These are phyloP conservation scores for Dendrobium chrysotoxum DNA, from an alignment of 106 monocot species.

Conservation along the genomic window DNA sequence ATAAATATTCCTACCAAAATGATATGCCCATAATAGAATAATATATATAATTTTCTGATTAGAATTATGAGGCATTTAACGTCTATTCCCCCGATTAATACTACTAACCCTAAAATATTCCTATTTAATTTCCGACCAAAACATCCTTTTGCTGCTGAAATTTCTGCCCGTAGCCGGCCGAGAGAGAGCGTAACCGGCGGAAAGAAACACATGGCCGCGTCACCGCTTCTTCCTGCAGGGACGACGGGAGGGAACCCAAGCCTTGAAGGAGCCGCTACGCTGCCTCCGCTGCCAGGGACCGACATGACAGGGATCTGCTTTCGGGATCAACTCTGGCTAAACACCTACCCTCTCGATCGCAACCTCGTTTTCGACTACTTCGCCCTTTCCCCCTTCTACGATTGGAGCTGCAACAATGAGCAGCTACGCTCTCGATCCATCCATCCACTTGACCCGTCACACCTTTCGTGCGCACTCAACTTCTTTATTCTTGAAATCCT, in stretches of 20 bases:
- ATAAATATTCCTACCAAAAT: too few relatives aligned
- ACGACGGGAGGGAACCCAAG: conserved; percentile 22
- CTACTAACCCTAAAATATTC: too few relatives aligned
- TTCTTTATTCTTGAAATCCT: background rate
- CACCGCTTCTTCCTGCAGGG: conserved; percentile 42
- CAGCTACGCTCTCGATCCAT: conserved; percentile 79
- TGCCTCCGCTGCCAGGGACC: conserved; percentile 80
- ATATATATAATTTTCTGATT: too few relatives aligned
- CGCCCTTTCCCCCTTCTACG: conserved; percentile 95
- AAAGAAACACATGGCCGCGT: conserved; percentile 42
- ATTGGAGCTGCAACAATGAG: conserved; percentile 94
- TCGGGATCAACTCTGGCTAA: conserved; percentile 94
- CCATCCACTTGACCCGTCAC: conserved; percentile 88
- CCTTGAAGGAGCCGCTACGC: conserved; percentile 20
- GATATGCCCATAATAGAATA: too few relatives aligned
- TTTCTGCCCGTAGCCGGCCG: background rate
- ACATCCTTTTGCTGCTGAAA: too few relatives aligned
- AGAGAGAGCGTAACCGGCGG: background rate
- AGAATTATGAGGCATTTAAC: too few relatives aligned
- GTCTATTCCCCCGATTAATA: too few relatives aligned
- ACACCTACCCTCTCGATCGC: conserved; percentile 87
- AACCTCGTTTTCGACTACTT: conserved; percentile 98
- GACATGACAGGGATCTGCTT: conserved; percentile 99
- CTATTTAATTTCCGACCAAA: too few relatives aligned
- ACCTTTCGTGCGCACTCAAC: conserved; percentile 63